These are phyloP conservation scores for Candida glucosophila DNA, from an alignment of 1,139 yeast genomes.

Conservation along the genomic window DNA sequence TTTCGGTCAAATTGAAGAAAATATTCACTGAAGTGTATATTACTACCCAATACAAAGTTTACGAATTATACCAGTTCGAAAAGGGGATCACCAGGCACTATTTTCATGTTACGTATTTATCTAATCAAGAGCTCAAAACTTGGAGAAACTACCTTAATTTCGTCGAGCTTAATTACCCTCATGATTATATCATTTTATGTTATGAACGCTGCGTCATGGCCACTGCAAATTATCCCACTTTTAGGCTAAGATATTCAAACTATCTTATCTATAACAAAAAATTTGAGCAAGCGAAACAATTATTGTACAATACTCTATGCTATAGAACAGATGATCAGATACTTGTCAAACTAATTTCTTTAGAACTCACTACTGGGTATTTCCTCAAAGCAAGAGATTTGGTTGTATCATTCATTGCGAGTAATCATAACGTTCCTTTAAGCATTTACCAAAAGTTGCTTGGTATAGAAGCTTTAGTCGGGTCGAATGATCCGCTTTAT, in stretches of 20 bases:
- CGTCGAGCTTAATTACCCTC: slow-evolving; percentile 33
- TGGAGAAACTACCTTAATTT: slow-evolving; percentile 60
- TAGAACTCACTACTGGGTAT: slow-evolving; percentile 24
- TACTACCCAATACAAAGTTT: slow-evolving; percentile 52
- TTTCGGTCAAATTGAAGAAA: slow-evolving; percentile 31
- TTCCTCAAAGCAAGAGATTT: slow-evolving; percentile 29
- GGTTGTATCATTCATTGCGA: slow-evolving; percentile 16
- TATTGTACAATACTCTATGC: slow-evolving; percentile 25
- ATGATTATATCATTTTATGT: slow-evolving; percentile 23
- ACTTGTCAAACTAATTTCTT: slow-evolving; percentile 30
- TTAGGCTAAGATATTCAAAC: slow-evolving; percentile 60
- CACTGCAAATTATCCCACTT: slow-evolving; percentile 41
- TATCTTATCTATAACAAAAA: slow-evolving; percentile 24
- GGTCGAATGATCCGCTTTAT: too few relatives aligned
- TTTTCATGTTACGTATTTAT: slow-evolving; percentile 33
- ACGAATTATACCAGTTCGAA: slow-evolving; percentile 59
- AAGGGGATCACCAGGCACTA: slow-evolving; percentile 43
- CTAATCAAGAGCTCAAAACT: slow-evolving; percentile 37
- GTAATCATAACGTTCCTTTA: slow-evolving; percentile 21
- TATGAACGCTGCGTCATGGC: slow-evolving; percentile 54
- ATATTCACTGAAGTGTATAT: slow-evolving; percentile 45
- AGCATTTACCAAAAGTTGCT: slow-evolving; percentile 30
- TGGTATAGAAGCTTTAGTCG: slow-evolving; percentile 26
- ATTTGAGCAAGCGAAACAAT: slow-evolving; percentile 24
- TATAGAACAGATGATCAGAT: slow-evolving; percentile 16